Evolutionary conservation across 2,329 filamentous ascomycete species (phyloP).

Genomic region (Hortaea werneckii): DNA sequence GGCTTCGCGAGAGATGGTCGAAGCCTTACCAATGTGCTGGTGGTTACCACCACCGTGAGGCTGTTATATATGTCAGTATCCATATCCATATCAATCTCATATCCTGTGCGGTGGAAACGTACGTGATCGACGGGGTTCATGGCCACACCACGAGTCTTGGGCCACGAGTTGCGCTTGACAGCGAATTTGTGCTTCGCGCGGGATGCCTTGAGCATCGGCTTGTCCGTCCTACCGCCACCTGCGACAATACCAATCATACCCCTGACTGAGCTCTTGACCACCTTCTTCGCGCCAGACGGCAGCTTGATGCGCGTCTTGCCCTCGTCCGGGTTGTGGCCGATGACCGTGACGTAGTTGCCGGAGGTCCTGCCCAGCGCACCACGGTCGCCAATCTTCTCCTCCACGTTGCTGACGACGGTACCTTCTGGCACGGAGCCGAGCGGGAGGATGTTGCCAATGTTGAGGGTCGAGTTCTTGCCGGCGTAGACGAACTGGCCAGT

Average conservation of each 20-base stretch:
- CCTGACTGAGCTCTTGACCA: slow-evolving; percentile 80
- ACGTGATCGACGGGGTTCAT: slow-evolving; percentile 99
- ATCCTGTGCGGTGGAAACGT: slow-evolving; percentile 23
- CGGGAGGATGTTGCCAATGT: slow-evolving; percentile 94
- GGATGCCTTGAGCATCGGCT: slow-evolving; percentile 98
- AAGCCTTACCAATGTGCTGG: slow-evolving; percentile 99
- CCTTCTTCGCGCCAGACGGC: slow-evolving; percentile 97
- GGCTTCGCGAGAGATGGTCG: slow-evolving; percentile 97
- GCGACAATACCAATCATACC: slow-evolving; percentile 99
- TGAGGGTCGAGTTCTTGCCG: slow-evolving; percentile 95
- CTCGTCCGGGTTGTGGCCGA: slow-evolving; percentile 96
- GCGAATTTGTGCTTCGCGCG: slow-evolving; percentile 99
- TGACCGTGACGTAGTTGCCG: slow-evolving; percentile 97
- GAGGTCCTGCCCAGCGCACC: slow-evolving; percentile 93
- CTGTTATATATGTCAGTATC: slow-evolving; percentile 23
- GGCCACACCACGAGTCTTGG: slow-evolving; percentile 99
- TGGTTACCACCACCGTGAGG: slow-evolving; percentile 79
- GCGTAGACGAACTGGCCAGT: slow-evolving; percentile 99
- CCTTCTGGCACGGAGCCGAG: slow-evolving; percentile 92
- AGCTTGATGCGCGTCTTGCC: slow-evolving; percentile 99
- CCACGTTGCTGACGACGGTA: slow-evolving; percentile 98
- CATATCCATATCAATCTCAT: neutral
- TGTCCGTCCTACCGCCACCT: slow-evolving; percentile 98
- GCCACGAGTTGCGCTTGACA: slow-evolving; percentile 99
- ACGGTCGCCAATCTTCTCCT: slow-evolving; percentile 97